Percentiles rank a stretch among this genome's conserved stretches.
phyloP scores from a whole-genome alignment of 1,284 basidiomycete genomes.

The Prillingera fragicola region DNA sequence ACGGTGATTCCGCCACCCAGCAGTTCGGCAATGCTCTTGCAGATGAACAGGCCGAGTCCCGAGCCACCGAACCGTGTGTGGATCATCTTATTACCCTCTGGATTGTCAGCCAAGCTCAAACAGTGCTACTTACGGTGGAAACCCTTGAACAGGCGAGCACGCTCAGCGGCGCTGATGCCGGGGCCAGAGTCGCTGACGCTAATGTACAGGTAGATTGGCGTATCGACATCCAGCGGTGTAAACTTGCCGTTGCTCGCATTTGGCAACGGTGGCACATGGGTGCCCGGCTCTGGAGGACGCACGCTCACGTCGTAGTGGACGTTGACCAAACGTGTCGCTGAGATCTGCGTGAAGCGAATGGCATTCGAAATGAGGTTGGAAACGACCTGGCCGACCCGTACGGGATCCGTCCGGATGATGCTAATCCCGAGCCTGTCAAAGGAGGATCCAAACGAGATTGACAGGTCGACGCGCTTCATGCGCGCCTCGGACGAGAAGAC shows the following conservation, averaged over 20 bases:
- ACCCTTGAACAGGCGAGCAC: conserved; percentile 25
- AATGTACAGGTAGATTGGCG: conserved; percentile 22
- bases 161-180: conserved; percentile 24
- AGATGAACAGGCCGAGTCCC: conserved; percentile 37
- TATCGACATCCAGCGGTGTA: conserved; percentile 5
- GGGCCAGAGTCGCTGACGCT: conserved; percentile 32
- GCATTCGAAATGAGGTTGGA: conserved; percentile 31
- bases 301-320: conserved; percentile 26
- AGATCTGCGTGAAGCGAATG: conserved; percentile 25
- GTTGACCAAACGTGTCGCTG: conserved; percentile 20
- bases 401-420: conserved; percentile 29
- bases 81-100: conserved; percentile 27
- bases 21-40: conserved; percentile 29
- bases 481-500: conserved; percentile 25
- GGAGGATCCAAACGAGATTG: conserved; percentile 15
- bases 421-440: conserved; percentile 7
- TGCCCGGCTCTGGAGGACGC: conserved; percentile 17
- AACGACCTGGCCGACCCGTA: conserved; percentile 33
- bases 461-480: conserved; percentile 21
- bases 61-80: conserved; percentile 34
- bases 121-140: conserved; percentile 26
- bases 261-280: conserved; percentile 14
- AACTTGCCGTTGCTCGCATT: background rate
- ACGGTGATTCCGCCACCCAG: conserved; percentile 33
- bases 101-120: background rate